A percentile compares a stretch with the other conserved stretches of the same genome.
Conservation (phyloP, 345 rosid species). For the Isatis tinctoria region DNA sequence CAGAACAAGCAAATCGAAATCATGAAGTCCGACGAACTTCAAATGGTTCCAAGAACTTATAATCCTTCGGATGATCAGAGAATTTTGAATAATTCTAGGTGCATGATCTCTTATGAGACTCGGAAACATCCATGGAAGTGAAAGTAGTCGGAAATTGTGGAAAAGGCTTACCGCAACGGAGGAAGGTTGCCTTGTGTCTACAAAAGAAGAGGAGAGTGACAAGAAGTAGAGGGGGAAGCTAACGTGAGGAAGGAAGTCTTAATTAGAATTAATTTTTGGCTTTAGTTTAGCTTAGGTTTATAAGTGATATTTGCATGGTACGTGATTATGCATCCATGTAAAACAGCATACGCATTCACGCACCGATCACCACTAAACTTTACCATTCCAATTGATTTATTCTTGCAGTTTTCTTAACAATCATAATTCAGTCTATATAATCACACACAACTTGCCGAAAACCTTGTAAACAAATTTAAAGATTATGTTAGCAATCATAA, state of each 20-base stretch:
- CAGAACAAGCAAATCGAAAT: too few relatives aligned
- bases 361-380: too few relatives aligned
- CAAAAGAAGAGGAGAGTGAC: neutral
- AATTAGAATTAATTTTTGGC: neutral
- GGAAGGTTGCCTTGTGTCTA: neutral
- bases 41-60: too few relatives aligned
- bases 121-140: neutral
- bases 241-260: neutral
- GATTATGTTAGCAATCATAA: neutral
- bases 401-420: too few relatives aligned
- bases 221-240: neutral
- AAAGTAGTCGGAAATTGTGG: neutral
- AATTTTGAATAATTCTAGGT: neutral
- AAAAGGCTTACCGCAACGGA: neutral
- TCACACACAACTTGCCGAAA: neutral
- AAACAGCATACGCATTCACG: too few relatives aligned
- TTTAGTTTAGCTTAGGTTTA: too few relatives aligned
- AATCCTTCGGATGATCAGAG: too few relatives aligned
- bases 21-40: too few relatives aligned
- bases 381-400: too few relatives aligned
- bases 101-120: neutral
- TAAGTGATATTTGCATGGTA: neutral
- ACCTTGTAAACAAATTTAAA: neutral
- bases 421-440: too few relatives aligned
- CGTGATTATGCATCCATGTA: neutral